These are phyloP conservation scores for Penicillium sp. DNA, from an alignment of 2,329 filamentous ascomycete species.

Conservation along the genomic window DNA sequence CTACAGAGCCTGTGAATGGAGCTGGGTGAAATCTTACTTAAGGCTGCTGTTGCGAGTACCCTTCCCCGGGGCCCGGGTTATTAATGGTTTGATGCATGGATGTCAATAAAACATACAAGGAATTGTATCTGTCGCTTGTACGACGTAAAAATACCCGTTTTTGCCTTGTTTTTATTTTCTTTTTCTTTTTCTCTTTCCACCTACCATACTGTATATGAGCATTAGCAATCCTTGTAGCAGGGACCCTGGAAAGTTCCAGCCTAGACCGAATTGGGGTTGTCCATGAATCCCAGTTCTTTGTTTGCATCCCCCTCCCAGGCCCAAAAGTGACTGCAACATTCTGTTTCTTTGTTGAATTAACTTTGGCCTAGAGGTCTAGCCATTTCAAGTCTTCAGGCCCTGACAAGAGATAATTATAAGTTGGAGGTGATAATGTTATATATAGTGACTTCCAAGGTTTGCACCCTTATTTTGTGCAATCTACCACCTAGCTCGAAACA, in stretches of 20 bases:
- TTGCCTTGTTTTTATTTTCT: background rate
- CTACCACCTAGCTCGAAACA: background rate
- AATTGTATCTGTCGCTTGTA: background rate
- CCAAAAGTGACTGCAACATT: background rate
- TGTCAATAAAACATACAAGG: background rate
- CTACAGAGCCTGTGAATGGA: constrained; percentile 32
- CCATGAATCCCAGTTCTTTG: background rate
- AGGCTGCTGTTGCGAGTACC: background rate
- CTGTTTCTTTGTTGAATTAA: background rate
- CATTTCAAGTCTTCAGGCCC: background rate
- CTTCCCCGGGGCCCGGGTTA: background rate
- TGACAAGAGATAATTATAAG: background rate
- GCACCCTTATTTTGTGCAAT: background rate
- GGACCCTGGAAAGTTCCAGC: background rate
- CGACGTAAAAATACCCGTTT: background rate
- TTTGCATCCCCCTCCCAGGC: background rate
- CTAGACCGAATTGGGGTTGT: background rate
- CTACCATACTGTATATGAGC: background rate
- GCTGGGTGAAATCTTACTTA: background rate
- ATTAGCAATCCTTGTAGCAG: background rate
- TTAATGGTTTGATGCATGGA: constrained; percentile 6
- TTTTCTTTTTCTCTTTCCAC: background rate
- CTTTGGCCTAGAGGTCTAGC: background rate
- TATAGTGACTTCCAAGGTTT: background rate
- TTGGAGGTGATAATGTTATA: background rate